Percentiles rank a stretch among this genome's conserved stretches.
phyloP scores from a whole-genome alignment of 2,329 filamentous ascomycete genomes.

The Microdochium paspali region DNA sequence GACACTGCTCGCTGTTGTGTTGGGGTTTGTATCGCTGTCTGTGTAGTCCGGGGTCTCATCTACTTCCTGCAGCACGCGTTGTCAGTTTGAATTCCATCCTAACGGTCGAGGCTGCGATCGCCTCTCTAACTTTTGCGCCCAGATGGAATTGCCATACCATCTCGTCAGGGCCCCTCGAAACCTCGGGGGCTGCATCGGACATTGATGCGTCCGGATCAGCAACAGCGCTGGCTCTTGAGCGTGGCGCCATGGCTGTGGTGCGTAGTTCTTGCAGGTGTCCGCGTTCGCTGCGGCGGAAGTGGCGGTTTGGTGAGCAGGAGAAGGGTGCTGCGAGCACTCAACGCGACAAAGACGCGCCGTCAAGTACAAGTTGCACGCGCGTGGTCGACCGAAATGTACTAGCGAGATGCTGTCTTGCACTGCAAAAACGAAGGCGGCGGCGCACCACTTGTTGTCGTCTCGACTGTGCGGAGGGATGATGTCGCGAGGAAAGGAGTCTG shows the following conservation, averaged over 20 bases:
- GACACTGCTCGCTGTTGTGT: conserved; percentile 74
- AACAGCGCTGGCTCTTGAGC: conserved; percentile 40
- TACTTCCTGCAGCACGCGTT: conserved; percentile 46
- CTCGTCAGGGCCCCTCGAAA: conserved; percentile 27
- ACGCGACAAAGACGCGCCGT: conserved; percentile 47
- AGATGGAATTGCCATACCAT: conserved; percentile 31
- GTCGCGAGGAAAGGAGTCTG: not conserved
- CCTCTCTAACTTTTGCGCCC: no score
- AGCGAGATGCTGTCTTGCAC: not conserved
- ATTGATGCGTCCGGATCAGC: conserved; percentile 52
- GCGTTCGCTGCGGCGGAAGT: not conserved
- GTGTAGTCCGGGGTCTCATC: conserved; percentile 59
- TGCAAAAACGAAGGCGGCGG: no score
- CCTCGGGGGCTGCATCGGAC: conserved; percentile 42
- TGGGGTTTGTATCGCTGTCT: conserved; percentile 58
- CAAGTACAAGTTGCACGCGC: conserved; percentile 1
- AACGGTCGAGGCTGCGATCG: no score
- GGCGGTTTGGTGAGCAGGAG: conserved; percentile 4
- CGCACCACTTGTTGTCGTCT: no score
- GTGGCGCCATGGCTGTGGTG: conserved; percentile 41
- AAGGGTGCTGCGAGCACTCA: conserved; percentile 28
- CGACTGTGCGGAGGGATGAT: not conserved
- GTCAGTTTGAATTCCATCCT: no score
- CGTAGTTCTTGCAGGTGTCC: conserved; percentile 9
- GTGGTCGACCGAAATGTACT: not conserved